Percentiles rank a stretch among this genome's conserved stretches.
Conservation (phyloP, 495 filamentous ascomycete species). For the Aspergillus sclerotiicarbonarius region DNA sequence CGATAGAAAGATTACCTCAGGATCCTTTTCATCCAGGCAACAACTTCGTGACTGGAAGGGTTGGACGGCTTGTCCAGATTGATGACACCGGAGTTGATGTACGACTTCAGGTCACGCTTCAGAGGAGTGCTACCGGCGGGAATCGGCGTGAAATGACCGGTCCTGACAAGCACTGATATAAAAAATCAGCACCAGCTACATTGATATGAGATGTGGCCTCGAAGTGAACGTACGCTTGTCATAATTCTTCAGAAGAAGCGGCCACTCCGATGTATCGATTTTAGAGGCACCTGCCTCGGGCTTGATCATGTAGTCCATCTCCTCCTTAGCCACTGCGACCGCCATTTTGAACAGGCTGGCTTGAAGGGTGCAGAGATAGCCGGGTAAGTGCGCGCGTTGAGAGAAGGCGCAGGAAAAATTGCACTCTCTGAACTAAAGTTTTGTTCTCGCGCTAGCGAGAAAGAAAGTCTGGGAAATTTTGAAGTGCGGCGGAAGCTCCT, state of each 20-base stretch:
- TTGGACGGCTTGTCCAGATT: conserved; percentile 98
- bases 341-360: conserved; percentile 45
- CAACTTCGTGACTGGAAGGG: conserved; percentile 96
- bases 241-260: conserved; percentile 90
- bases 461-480: conserved; percentile 29
- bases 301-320: conserved; percentile 81
- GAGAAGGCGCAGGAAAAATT: conserved; percentile 21
- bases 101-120: conserved; percentile 90
- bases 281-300: conserved; percentile 69
- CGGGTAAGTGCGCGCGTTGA: conserved; percentile 17
- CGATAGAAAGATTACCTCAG: conserved; percentile 59
- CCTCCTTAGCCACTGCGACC: conserved; percentile 61
- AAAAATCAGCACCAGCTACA: conserved; percentile 21
- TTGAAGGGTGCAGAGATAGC: conserved; percentile 25
- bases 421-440: conserved; percentile 25
- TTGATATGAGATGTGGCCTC: not conserved
- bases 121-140: conserved; percentile 81
- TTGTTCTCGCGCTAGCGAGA: conserved; percentile 26
- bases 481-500: conserved; percentile 26
- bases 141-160: conserved; percentile 91
- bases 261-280: conserved; percentile 78
- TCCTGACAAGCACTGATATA: conserved; percentile 72
- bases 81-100: conserved; percentile 94
- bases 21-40: conserved; percentile 98
- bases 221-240: conserved; percentile 60